Conservation (phyloP, 2,329 filamentous ascomycete genomes). For the Ophiostoma ips region DNA sequence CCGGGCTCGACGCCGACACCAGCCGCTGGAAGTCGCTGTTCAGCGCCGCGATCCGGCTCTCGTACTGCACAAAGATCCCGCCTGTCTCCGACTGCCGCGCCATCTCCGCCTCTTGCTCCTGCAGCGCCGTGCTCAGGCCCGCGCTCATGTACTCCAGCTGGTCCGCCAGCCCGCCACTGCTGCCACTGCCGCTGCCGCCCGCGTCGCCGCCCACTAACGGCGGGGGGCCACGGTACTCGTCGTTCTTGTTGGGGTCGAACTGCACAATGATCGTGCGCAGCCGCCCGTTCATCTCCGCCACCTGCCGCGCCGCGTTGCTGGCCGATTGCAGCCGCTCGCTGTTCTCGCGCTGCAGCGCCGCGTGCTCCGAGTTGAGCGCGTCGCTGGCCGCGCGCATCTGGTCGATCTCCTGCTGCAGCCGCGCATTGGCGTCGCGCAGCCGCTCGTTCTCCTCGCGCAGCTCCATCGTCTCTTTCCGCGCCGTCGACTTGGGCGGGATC, state of each 20-base stretch:
- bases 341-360: conserved; percentile 22
- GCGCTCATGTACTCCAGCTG: conserved; percentile 62
- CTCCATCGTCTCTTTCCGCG: conserved; percentile 33
- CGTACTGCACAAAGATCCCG: conserved; percentile 26
- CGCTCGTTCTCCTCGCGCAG: conserved; percentile 30
- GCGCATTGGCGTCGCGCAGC: conserved; percentile 8
- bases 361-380: conserved; percentile 23
- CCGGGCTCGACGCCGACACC: conserved; percentile 30
- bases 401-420: conserved; percentile 19
- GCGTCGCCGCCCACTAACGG: conserved; percentile 25
- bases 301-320: conserved; percentile 46
- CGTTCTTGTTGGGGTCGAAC: conserved; percentile 42
- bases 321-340: conserved; percentile 35
- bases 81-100: conserved; percentile 15
- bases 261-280: conserved; percentile 53
- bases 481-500: not conserved
- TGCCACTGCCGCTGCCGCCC: conserved; percentile 32
- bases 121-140: conserved; percentile 45
- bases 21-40: conserved; percentile 51
- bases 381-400: conserved; percentile 22
- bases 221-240: conserved; percentile 31
- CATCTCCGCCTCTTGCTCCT: conserved; percentile 33
- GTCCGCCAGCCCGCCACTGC: too few relatives aligned
- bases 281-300: conserved; percentile 54
- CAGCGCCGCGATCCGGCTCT: conserved; percentile 44